A percentile compares a stretch with the other conserved stretches of the same genome.
Evolutionary conservation across 805 yeast species (phyloP).

Genomic region (Maudiozyma turicensis): DNA sequence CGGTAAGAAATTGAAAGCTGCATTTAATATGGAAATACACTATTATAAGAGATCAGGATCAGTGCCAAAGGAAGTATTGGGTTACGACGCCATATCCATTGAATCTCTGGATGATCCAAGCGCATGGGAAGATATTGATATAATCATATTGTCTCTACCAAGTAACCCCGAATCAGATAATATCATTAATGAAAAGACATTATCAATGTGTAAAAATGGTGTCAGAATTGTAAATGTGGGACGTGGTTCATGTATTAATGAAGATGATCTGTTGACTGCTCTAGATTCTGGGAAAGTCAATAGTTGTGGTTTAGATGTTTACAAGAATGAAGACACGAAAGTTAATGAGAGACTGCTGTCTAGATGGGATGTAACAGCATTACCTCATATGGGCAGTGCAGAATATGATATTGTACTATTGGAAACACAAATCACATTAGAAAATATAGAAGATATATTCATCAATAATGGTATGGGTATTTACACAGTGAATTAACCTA

Average conservation of each 20-base stretch:
- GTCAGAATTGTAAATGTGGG: constrained; percentile 66
- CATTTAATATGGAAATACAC: constrained; percentile 52
- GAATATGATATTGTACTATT: constrained; percentile 45
- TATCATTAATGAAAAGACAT: constrained; percentile 40
- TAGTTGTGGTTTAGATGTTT: constrained; percentile 69
- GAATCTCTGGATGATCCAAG: constrained; percentile 34
- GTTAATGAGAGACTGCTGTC: constrained; percentile 40
- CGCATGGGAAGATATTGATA: constrained; percentile 37
- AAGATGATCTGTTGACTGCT: constrained; percentile 52
- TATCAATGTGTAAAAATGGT: constrained; percentile 41
- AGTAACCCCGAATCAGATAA: constrained; percentile 48
- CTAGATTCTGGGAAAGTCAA: constrained; percentile 49
- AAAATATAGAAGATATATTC: constrained; percentile 42
- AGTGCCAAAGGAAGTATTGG: constrained; percentile 31
- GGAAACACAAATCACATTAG: constrained; percentile 44
- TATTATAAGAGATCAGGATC: constrained; percentile 48
- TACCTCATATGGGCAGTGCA: constrained; percentile 69
- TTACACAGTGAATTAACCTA: constrained; percentile 25
- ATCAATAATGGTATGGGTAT: constrained; percentile 33
- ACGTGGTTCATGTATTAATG: constrained; percentile 61
- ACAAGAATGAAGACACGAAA: constrained; percentile 46
- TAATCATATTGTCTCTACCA: constrained; percentile 60
- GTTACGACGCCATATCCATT: constrained; percentile 38
- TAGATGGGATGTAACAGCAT: constrained; percentile 53
- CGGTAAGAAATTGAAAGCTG: constrained; percentile 42